Evolutionary conservation across 164 flowering plant genomes (phyloP).

Genomic region (Magnolia kwangsiensis): DNA sequence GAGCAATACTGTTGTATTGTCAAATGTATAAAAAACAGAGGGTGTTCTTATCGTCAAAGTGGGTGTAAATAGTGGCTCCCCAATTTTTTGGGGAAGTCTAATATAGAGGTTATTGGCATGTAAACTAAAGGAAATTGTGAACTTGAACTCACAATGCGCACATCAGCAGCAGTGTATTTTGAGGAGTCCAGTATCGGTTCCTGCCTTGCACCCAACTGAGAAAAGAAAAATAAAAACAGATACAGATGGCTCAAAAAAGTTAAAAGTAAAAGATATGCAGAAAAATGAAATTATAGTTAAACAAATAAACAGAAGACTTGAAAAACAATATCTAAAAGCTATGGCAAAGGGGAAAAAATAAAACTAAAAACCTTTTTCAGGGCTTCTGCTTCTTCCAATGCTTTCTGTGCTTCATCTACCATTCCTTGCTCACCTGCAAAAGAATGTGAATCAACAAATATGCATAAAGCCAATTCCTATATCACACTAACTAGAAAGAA

Average conservation of each 20-base stretch:
- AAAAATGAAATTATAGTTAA: neutral
- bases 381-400: slow-evolving; percentile 96
- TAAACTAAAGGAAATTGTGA: neutral
- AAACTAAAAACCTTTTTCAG: slow-evolving; percentile 68
- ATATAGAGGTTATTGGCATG: no score
- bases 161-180: slow-evolving; percentile 94
- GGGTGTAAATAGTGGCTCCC: no score
- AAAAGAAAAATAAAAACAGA: neutral
- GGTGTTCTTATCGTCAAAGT: no score
- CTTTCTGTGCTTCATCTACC: slow-evolving; percentile 97
- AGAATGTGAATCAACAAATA: neutral
- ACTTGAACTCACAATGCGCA: slow-evolving; percentile 79
- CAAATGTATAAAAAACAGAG: no score
- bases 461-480: neutral
- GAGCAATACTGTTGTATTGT: no score
- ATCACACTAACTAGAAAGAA: neutral
- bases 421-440: slow-evolving; percentile 90
- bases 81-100: no score
- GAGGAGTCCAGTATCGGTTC: slow-evolving; percentile 75
- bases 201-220: slow-evolving; percentile 72
- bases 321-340: neutral
- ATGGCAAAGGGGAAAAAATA: neutral
- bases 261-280: neutral
- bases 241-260: neutral
- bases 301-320: neutral